phyloP scores from a whole-genome alignment of 805 yeast genomes.

The Pichia nanzhaoensis region DNA sequence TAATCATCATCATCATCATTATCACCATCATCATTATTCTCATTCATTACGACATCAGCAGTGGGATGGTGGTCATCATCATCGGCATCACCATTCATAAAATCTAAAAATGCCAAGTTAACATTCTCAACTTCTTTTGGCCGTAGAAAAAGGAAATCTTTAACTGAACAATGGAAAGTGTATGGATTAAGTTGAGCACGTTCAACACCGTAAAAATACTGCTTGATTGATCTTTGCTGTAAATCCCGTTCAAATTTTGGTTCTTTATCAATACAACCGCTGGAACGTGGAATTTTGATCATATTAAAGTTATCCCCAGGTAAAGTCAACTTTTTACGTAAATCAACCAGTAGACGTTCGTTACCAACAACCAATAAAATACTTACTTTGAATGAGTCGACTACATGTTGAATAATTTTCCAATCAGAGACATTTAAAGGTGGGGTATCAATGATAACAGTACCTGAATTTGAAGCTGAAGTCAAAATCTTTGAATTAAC shows the following conservation, averaged over 20 bases:
- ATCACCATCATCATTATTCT: no score
- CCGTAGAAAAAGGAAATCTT: conserved; percentile 54
- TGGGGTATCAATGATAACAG: conserved; percentile 72
- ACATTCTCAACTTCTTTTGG: conserved; percentile 33
- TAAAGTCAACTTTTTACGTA: conserved; percentile 42
- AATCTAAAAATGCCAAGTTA: conserved; percentile 17
- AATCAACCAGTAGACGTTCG: conserved; percentile 60
- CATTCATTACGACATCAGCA: no score
- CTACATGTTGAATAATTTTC: conserved; percentile 47
- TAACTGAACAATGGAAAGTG: conserved; percentile 65
- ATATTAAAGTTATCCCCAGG: conserved; percentile 32
- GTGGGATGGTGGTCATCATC: conserved; percentile 5
- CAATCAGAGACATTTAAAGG: conserved; percentile 46
- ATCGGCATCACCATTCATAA: conserved; percentile 23
- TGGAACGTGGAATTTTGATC: conserved; percentile 61
- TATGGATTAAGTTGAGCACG: conserved; percentile 73
- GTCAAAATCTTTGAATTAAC: conserved; percentile 9
- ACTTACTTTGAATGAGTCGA: conserved; percentile 52
- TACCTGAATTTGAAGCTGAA: conserved; percentile 26
- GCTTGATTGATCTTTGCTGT: conserved; percentile 74
- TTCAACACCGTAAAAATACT: conserved; percentile 81
- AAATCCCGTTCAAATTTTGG: conserved; percentile 59
- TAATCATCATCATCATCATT: conserved; percentile 21
- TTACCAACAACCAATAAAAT: conserved; percentile 67
- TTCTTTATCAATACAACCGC: conserved; percentile 72